Percentiles rank a stretch among this genome's conserved stretches.
These are phyloP conservation scores for Potentilla sterilis DNA, from an alignment of 306 rosid species.

Conservation along the genomic window DNA sequence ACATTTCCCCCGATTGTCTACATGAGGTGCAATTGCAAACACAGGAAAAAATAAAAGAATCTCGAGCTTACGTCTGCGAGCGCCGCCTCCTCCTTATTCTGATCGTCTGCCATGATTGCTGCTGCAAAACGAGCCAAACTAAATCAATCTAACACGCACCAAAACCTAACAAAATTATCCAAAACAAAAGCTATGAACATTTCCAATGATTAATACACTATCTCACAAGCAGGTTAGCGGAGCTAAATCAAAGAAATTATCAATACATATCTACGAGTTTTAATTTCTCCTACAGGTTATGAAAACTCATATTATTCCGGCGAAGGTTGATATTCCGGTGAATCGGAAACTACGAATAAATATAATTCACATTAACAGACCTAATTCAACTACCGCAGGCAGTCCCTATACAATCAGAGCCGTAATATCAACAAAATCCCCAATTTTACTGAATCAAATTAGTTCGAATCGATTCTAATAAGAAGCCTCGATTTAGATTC, in stretches of 20 bases:
- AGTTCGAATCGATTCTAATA: neutral
- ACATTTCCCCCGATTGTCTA: neutral
- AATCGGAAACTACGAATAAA: neutral
- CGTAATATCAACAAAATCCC: neutral
- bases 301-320: neutral
- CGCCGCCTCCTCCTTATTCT: neutral
- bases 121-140: neutral
- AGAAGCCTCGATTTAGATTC: neutral
- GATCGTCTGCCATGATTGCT: neutral
- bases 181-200: neutral
- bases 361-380: neutral
- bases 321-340: neutral
- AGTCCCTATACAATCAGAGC: neutral
- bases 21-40: neutral
- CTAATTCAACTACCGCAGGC: neutral
- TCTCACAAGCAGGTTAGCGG: neutral
- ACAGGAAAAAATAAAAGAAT: neutral
- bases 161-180: neutral
- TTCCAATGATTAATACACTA: neutral
- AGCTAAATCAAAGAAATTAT: neutral
- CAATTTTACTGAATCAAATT: neutral
- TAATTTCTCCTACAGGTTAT: neutral
- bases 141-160: neutral
- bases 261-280: neutral
- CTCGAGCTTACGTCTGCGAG: neutral